Evolutionary conservation across 1,284 basidiomycete genomes (phyloP).

Genomic region (Pseudozyma hubeiensis): DNA sequence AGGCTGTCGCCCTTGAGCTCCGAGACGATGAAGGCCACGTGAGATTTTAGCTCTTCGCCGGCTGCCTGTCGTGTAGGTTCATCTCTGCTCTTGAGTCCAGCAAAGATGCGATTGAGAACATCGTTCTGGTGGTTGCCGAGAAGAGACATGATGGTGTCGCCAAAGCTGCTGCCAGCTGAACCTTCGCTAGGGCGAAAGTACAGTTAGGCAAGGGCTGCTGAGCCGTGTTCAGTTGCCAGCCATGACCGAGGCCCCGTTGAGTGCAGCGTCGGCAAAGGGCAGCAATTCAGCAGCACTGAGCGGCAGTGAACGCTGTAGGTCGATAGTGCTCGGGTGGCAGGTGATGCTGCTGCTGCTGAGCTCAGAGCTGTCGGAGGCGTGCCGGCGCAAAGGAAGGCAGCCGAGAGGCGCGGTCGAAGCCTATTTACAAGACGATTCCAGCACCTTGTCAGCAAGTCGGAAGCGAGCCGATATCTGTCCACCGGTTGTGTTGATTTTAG

Average conservation of each 20-base stretch:
- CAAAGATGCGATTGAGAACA: conserved; percentile 62
- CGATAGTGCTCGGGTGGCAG: no score
- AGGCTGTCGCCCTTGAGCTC: conserved; percentile 65
- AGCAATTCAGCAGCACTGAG: neutral
- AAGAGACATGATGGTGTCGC: conserved; percentile 27
- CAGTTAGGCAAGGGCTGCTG: conserved; percentile 9
- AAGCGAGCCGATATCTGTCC: neutral
- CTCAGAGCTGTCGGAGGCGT: neutral
- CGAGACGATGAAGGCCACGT: conserved; percentile 56
- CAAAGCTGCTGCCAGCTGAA: neutral
- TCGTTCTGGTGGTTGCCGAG: conserved; percentile 53
- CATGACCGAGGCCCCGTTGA: conserved; percentile 19
- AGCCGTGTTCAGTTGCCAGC: conserved; percentile 19
- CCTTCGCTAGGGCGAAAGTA: neutral
- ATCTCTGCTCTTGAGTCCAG: conserved; percentile 60
- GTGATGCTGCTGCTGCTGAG: neutral
- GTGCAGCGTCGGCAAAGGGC: neutral
- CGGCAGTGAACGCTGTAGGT: no score
- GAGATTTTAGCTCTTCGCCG: conserved; percentile 61
- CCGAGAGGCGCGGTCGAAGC: neutral
- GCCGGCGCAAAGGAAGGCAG: neutral
- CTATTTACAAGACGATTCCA: no score
- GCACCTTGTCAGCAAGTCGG: neutral
- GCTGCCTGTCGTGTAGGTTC: conserved; percentile 52
- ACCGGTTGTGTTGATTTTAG: no score